Percentiles rank a stretch among this genome's conserved stretches.
Conservation (phyloP, 805 yeast genomes). For the Pichia insulana region DNA sequence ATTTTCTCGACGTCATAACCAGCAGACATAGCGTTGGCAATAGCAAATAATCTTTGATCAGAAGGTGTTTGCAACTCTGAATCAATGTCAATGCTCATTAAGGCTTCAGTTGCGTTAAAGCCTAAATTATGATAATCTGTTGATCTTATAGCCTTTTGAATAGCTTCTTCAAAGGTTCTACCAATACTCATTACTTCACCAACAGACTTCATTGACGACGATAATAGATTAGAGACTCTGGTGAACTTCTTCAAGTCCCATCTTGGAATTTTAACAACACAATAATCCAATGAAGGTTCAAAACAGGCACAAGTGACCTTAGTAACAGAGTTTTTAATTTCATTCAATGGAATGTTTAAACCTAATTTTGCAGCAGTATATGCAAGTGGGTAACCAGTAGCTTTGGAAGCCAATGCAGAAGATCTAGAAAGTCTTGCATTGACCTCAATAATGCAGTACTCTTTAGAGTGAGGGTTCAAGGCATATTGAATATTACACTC, state of each 20-base stretch:
- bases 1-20: conserved; percentile 90
- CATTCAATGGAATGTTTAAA: conserved; percentile 82
- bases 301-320: conserved; percentile 91
- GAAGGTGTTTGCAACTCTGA: conserved; percentile 91
- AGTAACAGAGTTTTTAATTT: conserved; percentile 88
- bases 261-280: conserved; percentile 96
- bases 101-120: conserved; percentile 74
- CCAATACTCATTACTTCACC: conserved; percentile 99
- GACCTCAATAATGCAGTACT: conserved; percentile 95
- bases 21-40: conserved; percentile 85
- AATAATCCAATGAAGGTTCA: conserved; percentile 95
- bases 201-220: conserved; percentile 95
- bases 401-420: conserved; percentile 98
- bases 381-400: conserved; percentile 97
- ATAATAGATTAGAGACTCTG: conserved; percentile 77
- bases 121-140: conserved; percentile 95
- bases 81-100: conserved; percentile 89
- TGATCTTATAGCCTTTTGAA: conserved; percentile 94
- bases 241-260: conserved; percentile 97
- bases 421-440: conserved; percentile 97
- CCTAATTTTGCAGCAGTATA: conserved; percentile 97
- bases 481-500: conserved; percentile 98
- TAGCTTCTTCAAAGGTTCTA: conserved; percentile 94
- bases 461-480: conserved; percentile 84
- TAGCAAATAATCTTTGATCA: conserved; percentile 93